Base-by-base conservation (phyloP, 352 stramenopile species). In the Pythium grandisporangium region DNA sequence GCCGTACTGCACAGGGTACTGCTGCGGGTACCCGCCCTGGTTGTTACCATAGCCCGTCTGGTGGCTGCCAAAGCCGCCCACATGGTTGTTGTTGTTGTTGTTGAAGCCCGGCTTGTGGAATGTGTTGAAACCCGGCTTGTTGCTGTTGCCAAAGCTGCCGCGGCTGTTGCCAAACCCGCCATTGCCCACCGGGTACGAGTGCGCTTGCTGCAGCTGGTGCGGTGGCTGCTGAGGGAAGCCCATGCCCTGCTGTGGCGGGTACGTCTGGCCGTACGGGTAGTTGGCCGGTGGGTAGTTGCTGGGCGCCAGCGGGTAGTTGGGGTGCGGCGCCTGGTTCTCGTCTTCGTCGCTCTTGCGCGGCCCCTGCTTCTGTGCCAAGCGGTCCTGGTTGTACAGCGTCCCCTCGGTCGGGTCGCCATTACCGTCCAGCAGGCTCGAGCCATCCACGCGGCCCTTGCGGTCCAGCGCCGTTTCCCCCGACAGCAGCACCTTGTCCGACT, bases 381-480 rank as follows among this genome's bases (percentile, higher is more conserved):
- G 45, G 37, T 74, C 66, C 43, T 71, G 47, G 59, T 76, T 63
- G 61, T 85, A 93, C 11, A 93, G 71, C 44, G 80, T 73, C 16
- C 55, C 52, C 33, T 70, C 58, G 13, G 72, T 88, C 25, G 80
- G 72, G 37, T 93, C 80, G 46, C 80, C 80, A 37, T 93, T 73
- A 49, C 63, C 80, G 47, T 93, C 71, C 14, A 93, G 61, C 42
- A 93, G 64, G 34, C 80, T 93, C 25, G 80, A 70, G 45, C 72
- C 74, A 51, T 93, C 80, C 24, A 93, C 68, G 37, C 83, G 84
- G 42, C 79, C 79, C 63, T 91, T 90, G 48, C 76, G 77, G 46
- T 92, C 78, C 25, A 92, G 68, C 53, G 68, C 73, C 14, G 78
- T 89, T 39, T 76, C 75, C 36, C 73, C 59, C 46, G 61, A 69